Conservation (phyloP, 805 yeast species). For the Candida xiaguanensis region DNA sequence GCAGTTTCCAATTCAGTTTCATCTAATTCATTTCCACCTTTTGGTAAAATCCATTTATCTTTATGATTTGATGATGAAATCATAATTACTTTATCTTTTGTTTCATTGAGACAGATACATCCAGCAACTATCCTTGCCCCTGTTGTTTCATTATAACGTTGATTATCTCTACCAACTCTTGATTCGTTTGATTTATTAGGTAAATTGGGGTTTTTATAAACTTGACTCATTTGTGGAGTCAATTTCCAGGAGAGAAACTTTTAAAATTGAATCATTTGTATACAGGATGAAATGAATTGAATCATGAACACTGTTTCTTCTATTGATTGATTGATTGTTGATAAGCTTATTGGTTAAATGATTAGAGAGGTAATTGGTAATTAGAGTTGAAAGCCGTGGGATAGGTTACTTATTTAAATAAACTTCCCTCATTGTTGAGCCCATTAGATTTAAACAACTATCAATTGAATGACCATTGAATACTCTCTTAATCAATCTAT, state of each 20-base stretch:
- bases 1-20: slow-evolving; percentile 63
- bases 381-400: too few species aligned
- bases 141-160: slow-evolving; percentile 51
- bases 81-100: slow-evolving; percentile 65
- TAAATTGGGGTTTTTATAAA: neutral
- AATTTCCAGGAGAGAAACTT: neutral
- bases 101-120: slow-evolving; percentile 65
- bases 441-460: too few species aligned
- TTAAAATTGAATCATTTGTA: neutral
- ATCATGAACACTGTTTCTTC: too few species aligned
- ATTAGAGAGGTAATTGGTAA: too few species aligned
- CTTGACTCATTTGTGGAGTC: slow-evolving; percentile 2
- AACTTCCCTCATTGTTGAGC: too few species aligned
- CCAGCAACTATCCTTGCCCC: slow-evolving; percentile 95
- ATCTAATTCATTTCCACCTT: slow-evolving; percentile 92
- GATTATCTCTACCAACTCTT: slow-evolving; percentile 57
- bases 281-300: neutral
- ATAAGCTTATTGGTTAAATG: too few species aligned
- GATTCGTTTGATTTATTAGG: slow-evolving; percentile 18
- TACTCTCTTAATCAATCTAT: too few species aligned
- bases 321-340: too few species aligned
- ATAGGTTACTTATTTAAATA: too few species aligned
- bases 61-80: slow-evolving; percentile 69
- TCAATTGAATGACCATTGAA: too few species aligned
- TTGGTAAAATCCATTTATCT: slow-evolving; percentile 84